Evolutionary conservation across 768 basidiomycete species (phyloP).

Genomic region (Boletus speciosus): DNA sequence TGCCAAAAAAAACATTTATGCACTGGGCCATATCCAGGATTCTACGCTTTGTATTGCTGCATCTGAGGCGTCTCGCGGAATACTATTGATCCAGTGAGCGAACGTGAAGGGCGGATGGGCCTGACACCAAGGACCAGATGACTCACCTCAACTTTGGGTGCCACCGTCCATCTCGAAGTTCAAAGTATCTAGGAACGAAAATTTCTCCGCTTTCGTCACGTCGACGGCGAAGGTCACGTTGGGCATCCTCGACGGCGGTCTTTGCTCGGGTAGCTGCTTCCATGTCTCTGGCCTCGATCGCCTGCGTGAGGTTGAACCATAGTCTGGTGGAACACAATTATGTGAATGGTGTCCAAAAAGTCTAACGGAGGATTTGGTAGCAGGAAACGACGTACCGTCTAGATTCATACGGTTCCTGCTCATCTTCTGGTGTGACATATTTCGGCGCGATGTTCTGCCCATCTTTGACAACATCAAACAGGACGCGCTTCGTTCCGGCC

Average conservation of each 20-base stretch:
- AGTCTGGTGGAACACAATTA: conserved; percentile 32
- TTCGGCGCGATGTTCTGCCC: conserved; percentile 74
- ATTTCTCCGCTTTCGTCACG: conserved; percentile 70
- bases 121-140: not conserved
- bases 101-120: not conserved
- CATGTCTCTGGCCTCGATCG: conserved; percentile 88
- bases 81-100: conserved; percentile 36
- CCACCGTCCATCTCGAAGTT: conserved; percentile 74
- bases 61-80: conserved; percentile 61
- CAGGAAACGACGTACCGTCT: conserved; percentile 50
- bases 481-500: conserved; percentile 64
- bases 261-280: conserved; percentile 91
- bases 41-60: conserved; percentile 64
- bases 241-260: conserved; percentile 84
- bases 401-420: conserved; percentile 91
- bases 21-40: conserved; percentile 69
- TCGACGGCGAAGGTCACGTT: conserved; percentile 73
- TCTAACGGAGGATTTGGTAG: not conserved
- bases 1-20: conserved; percentile 7
- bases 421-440: conserved; percentile 77
- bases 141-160: conserved; percentile 73
- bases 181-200: conserved; percentile 81
- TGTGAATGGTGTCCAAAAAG: too few species aligned
- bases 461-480: conserved; percentile 83
- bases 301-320: conserved; percentile 81